These are phyloP conservation scores for Cucumis melo DNA, from an alignment of 306 rosid genomes.

Conservation along the genomic window DNA sequence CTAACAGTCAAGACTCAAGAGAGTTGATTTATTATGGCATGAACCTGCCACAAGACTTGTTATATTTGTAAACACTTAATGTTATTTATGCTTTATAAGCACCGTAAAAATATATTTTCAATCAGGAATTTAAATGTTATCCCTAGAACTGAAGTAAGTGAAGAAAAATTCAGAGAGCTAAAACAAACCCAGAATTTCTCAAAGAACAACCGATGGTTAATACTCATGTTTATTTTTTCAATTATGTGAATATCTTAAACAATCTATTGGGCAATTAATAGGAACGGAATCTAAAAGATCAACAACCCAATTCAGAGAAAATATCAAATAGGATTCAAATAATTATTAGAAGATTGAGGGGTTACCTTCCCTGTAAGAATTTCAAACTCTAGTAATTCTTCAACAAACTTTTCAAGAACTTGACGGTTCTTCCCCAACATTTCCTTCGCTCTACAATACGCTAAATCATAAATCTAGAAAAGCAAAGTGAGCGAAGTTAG, in stretches of 20 bases:
- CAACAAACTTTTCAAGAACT: constrained; percentile 79
- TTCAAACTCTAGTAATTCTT: constrained; percentile 76
- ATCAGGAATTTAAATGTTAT: neutral
- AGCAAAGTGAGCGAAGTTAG: neutral
- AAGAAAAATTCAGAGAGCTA: neutral
- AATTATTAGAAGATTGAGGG: neutral
- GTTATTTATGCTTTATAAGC: neutral
- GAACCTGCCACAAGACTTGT: neutral
- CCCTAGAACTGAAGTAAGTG: neutral
- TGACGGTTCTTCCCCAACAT: constrained; percentile 57
- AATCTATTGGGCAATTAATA: neutral
- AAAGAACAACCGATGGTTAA: neutral
- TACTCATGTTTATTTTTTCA: neutral
- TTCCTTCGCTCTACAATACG: constrained; percentile 72
- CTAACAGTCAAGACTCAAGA: neutral
- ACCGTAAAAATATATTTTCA: neutral
- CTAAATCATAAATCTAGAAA: constrained; percentile 68
- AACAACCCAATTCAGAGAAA: neutral
- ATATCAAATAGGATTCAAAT: neutral
- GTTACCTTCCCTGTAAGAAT: constrained; percentile 79
- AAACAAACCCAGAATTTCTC: neutral
- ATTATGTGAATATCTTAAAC: neutral
- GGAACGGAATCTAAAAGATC: constrained; percentile 2
- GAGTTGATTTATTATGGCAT: neutral
- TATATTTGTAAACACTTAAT: neutral